phyloP scores from a whole-genome alignment of 106 monocot genomes.

The Chionographis japonica region DNA sequence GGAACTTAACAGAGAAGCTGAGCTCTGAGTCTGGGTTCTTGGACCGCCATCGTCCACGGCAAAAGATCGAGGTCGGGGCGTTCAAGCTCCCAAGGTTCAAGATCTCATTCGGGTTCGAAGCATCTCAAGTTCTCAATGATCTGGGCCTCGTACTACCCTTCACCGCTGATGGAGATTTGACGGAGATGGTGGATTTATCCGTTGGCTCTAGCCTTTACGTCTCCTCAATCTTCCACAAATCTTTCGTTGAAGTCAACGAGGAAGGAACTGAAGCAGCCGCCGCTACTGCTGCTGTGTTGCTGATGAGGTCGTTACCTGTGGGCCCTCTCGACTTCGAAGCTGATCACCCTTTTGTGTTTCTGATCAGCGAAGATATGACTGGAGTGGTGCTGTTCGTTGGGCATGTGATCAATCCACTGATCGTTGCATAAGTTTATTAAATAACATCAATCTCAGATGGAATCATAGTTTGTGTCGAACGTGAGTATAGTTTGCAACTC shows the following conservation, averaged over 20 bases:
- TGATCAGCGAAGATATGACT: conserved; percentile 44
- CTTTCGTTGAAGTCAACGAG: conserved; percentile 48
- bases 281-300: conserved; percentile 36
- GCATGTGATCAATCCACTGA: conserved; percentile 1
- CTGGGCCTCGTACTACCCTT: conserved; percentile 54
- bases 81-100: conserved; percentile 79
- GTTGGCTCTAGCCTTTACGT: conserved; percentile 5
- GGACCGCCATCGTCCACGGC: conserved; percentile 24
- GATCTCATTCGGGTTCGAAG: conserved; percentile 71
- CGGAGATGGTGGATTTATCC: conserved; percentile 39
- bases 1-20: conserved; percentile 48
- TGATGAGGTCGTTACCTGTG: neutral
- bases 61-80: conserved; percentile 29
- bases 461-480: no score
- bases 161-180: conserved; percentile 22
- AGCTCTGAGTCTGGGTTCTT: conserved; percentile 40
- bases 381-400: conserved; percentile 19
- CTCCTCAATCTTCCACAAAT: conserved; percentile 37
- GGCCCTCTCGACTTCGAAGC: conserved; percentile 48
- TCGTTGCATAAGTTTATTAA: no score
- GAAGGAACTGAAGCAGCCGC: conserved; percentile 64
- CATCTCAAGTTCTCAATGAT: conserved; percentile 36
- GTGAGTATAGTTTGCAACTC: no score
- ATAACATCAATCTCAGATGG: no score
- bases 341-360: conserved; percentile 55